Conservation (phyloP, 1,284 basidiomycete genomes). For the Puccinia sorghi region DNA sequence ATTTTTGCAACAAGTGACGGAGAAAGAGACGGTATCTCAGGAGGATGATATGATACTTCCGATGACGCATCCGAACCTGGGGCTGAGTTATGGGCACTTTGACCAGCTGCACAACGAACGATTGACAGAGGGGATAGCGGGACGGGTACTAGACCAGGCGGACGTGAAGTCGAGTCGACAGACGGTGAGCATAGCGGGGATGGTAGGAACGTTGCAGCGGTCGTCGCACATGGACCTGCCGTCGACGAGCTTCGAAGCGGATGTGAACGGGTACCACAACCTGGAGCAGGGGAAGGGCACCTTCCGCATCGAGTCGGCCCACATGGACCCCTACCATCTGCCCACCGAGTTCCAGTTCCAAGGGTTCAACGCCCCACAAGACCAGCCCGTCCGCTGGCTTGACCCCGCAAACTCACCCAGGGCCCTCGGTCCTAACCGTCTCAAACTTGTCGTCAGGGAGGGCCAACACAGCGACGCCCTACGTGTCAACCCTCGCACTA, state of each 20-base stretch:
- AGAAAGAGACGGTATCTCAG: constrained; percentile 7
- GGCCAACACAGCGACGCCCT: constrained; percentile 1
- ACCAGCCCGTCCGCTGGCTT: constrained; percentile 35
- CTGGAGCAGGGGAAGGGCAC: constrained; percentile 46
- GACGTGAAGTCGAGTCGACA: constrained; percentile 44
- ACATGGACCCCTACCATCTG: constrained; percentile 45
- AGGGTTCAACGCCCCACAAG: constrained; percentile 38
- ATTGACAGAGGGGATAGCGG: constrained; percentile 37
- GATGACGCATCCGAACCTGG: constrained; percentile 47
- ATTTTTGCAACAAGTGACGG: constrained; percentile 27
- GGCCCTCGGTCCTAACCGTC: constrained; percentile 30
- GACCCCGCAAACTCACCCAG: constrained; percentile 33
- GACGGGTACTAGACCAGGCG: constrained; percentile 45
- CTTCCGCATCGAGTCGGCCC: constrained; percentile 44
- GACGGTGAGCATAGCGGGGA: constrained; percentile 39
- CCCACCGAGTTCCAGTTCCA: constrained; percentile 35
- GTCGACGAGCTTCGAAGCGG: constrained; percentile 46
- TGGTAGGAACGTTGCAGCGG: constrained; percentile 35
- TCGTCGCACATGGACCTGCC: constrained; percentile 46
- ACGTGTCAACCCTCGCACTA: constrained; percentile 3
- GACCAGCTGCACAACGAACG: constrained; percentile 49
- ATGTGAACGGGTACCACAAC: constrained; percentile 47
- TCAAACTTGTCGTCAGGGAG: constrained; percentile 39
- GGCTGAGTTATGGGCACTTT: constrained; percentile 46
- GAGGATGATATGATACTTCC: constrained; percentile 32